These are phyloP conservation scores for Ceratobasidium sp. DNA, from an alignment of 1,284 basidiomycete genomes.

Conservation along the genomic window DNA sequence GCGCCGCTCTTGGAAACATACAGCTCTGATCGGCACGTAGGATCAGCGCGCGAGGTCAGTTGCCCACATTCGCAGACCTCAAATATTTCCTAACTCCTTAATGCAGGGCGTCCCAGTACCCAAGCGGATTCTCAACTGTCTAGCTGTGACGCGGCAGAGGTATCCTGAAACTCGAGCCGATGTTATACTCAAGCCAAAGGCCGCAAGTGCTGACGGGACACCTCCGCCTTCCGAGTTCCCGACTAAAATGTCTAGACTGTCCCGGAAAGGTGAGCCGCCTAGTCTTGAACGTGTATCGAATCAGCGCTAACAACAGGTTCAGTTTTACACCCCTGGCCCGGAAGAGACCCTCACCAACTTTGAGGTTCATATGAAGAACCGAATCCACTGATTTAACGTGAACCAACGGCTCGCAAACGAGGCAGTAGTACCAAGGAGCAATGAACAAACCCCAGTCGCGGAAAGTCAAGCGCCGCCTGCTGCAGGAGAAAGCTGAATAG, in stretches of 20 bases:
- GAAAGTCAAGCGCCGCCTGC: neutral
- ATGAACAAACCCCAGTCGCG: neutral
- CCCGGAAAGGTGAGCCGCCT: constrained; percentile 81
- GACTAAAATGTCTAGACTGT: constrained; percentile 94
- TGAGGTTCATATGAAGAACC: constrained; percentile 88
- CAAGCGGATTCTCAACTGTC: constrained; percentile 73
- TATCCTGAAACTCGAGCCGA: constrained; percentile 89
- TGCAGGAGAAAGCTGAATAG: neutral
- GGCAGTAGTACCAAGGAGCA: neutral
- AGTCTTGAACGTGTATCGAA: constrained; percentile 16
- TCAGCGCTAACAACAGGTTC: neutral
- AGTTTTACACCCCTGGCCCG: constrained; percentile 94
- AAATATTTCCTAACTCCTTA: neutral
- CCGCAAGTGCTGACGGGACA: constrained; percentile 55
- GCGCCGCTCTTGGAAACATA: too few species aligned
- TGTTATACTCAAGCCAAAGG: constrained; percentile 66
- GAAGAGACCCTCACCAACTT: constrained; percentile 90
- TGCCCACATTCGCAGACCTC: neutral
- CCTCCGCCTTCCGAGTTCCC: constrained; percentile 74
- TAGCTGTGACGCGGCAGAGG: constrained; percentile 71
- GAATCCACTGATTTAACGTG: constrained; percentile 72
- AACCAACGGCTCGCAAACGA: constrained; percentile 51
- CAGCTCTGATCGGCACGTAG: too few species aligned
- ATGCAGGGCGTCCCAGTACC: constrained; percentile 59
- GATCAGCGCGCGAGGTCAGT: constrained; percentile 16